phyloP scores from a whole-genome alignment of 2,329 filamentous ascomycete species.

The Microthyrium microscopicum region DNA sequence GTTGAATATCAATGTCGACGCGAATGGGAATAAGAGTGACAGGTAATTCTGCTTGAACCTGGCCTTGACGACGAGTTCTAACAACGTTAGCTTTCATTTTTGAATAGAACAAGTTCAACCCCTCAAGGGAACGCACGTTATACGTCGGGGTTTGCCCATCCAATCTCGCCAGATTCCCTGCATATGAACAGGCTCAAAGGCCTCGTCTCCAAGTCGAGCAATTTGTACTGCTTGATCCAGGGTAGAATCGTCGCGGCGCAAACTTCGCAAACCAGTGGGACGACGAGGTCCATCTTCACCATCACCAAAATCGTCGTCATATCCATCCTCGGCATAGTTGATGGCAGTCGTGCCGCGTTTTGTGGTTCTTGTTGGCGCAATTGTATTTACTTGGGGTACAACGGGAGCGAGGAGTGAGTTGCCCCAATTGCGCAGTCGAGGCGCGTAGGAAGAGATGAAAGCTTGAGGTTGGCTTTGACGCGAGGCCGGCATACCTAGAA shows the following conservation, averaged over 20 bases:
- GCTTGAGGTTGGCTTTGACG: conserved; percentile 46
- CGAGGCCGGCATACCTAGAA: not conserved
- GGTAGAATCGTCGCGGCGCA: conserved; percentile 57
- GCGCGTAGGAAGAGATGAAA: conserved; percentile 81
- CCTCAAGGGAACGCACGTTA: conserved; percentile 23
- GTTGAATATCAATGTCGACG: conserved; percentile 81
- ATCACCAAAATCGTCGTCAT: conserved; percentile 68
- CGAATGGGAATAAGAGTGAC: conserved; percentile 88
- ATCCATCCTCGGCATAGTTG: conserved; percentile 95
- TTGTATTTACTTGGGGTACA: conserved; percentile 51
- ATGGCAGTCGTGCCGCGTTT: conserved; percentile 93
- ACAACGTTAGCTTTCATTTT: conserved; percentile 3
- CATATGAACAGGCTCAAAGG: conserved; percentile 58
- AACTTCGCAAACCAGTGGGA: conserved; percentile 66
- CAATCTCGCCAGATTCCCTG: conserved; percentile 91
- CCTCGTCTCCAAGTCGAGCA: conserved; percentile 73
- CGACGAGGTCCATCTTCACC: conserved; percentile 53
- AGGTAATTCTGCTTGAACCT: conserved; percentile 58
- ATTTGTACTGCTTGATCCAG: conserved; percentile 46
- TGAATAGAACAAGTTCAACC: not conserved
- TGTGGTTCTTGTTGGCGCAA: conserved; percentile 65
- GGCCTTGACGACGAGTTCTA: conserved; percentile 43
- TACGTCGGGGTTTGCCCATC: conserved; percentile 57
- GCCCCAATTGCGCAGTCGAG: conserved; percentile 74
- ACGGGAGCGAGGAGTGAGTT: conserved; percentile 84